Conservation (phyloP, 306 rosid genomes). For the Malus sieversii region DNA sequence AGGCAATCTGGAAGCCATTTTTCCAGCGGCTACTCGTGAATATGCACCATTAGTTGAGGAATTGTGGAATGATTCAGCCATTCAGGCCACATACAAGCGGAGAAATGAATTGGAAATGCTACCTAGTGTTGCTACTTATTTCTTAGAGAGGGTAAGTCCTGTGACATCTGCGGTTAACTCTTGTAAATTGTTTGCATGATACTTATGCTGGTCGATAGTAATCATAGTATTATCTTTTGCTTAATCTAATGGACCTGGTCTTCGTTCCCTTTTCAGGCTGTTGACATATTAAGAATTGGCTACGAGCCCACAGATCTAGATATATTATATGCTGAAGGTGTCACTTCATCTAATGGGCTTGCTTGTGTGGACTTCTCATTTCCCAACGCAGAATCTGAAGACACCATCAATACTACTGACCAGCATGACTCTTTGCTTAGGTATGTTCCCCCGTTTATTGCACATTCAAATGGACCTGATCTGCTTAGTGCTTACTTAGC, state of each 20-base stretch:
- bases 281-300: conserved; percentile 72
- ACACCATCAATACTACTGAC: conserved; percentile 43
- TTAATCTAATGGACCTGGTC: background rate
- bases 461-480: background rate
- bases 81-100: conserved; percentile 78
- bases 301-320: conserved; percentile 92
- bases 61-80: conserved; percentile 82
- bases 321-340: conserved; percentile 91
- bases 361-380: conserved; percentile 90
- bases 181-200: background rate
- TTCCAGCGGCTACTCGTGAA: conserved; percentile 98
- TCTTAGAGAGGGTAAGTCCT: conserved; percentile 76
- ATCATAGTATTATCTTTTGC: background rate
- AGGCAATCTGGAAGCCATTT: conserved; percentile 86
- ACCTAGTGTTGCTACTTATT: conserved; percentile 81
- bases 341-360: conserved; percentile 92
- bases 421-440: conserved; percentile 60
- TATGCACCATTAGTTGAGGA: conserved; percentile 87
- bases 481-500: background rate
- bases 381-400: conserved; percentile 61
- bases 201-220: background rate
- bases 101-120: conserved; percentile 88
- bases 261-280: conserved; percentile 43
- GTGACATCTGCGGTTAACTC: background rate
- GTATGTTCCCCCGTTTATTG: conserved; percentile 31